Evolutionary conservation across 2,329 filamentous ascomycete species (phyloP), one percentile per base, ranked within the genome.

Genomic region (Exophiala lecanii-corni): DNA sequence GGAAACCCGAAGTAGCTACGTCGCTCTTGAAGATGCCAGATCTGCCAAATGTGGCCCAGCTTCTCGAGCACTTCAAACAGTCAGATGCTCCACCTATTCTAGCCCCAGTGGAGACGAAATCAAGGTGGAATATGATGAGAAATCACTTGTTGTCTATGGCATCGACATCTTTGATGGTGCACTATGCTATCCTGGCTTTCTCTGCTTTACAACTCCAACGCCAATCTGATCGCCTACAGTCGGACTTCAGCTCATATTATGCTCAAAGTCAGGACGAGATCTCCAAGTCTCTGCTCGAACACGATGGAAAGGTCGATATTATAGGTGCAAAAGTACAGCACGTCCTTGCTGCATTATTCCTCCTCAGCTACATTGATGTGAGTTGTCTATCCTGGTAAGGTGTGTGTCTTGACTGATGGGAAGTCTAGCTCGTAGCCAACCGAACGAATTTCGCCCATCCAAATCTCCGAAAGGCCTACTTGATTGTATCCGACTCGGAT

Each of bases 301-400:
- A 31, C 7, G 17, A 19, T 33, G 26, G 26, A 5, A 17, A 31
- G 15, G 15, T 40, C 12, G 26, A 31, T 7, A 20, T 40, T 6
- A 9, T 32, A 3, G 26, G 26, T 20, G 38, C 25, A 5, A 19
- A 31, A 19, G 25, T 63, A 17, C 67, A 73, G 46, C 59, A 72
- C 28, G 59, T 75, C 3, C 62, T 78, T 4, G 72, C 72, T 1
- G 65, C 73, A 0, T 54, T 76, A 6, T 78, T 78, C 58, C 70
- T 78, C 43, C 62, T 78, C 2, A 73, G 71, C 36, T 78, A 77
- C 46, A 71, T 74, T 16, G 73, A 76, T 47, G 57, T 64, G 50
- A 57, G 51, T 55, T 15, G 12, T 4, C 16, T 20, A 32, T 20
- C 20, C 13, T 28, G 25, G 9, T 28, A 28, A 9, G 25, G 25